Base-by-base conservation (phyloP, 2,329 filamentous ascomycete genomes). In the Septoria linicola region DNA sequence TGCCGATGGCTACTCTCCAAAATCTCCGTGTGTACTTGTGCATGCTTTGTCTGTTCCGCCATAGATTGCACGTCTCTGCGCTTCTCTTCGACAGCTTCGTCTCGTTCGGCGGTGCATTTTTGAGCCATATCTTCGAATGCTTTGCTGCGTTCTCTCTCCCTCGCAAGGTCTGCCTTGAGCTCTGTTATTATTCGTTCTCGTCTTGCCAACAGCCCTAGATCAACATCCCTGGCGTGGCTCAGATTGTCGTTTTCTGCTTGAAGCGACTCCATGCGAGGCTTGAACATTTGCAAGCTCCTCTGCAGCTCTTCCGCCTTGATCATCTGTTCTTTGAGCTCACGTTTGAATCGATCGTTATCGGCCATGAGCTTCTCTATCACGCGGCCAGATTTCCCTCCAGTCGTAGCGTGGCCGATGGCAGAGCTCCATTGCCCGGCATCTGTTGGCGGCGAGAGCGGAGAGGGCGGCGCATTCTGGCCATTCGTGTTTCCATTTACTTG, bases 361-460 rank as follows among this genome's bases (percentile, higher is more conserved):
- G 84, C 84, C 65, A 89, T 88, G 47, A 93, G 79, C 64, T 83
- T 82, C 71, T 93, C 89, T 68, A 93, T 92, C 45, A 89, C 86
- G 27, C 85, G 78, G 7, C 86, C 86, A 8, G 84, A 88, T 73
- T 89, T 89, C 36, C 86, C 86, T 16, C 57, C 56, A 2, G 86
- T 72, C 2, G 82, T 83, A 6, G 54, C 54, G 19, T 85, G 84
- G 59, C 84, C 84, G 39, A 87, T 79, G 2, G 83, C 83, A 23
- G 82, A 82, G 63, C 85, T 84, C 81, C 83, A 85, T 66, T 66
- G 63, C 4, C 20, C 32, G n/a, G 46, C 40, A 23, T 54, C 51
- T 14, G 49, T 44, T 20, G 21, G 39, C 13, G 52, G 54, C 8
- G 59, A 55, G n/a, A 43, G 37, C 13, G 57, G 48, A 10, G 54